Evolutionary conservation across 257 asterid species (phyloP).

Genomic region (Nicotiana benthamiana): DNA sequence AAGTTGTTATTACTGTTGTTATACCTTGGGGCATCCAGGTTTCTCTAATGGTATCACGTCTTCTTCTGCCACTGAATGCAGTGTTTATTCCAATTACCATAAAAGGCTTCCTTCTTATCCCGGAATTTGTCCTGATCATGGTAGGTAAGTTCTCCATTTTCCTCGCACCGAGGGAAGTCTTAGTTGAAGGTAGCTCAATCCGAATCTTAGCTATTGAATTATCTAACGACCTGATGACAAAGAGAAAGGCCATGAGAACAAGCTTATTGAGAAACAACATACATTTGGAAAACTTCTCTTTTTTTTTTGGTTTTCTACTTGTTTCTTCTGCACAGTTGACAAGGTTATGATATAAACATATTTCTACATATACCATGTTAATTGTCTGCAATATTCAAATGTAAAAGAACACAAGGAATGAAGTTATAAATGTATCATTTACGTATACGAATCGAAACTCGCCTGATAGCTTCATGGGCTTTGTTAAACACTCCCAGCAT

Average conservation of each 20-base stretch:
- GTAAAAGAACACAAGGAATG: neutral
- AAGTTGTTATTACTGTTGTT: neutral
- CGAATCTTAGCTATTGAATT: slow-evolving; percentile 44
- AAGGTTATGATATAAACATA: neutral
- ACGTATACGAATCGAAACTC: slow-evolving; percentile 15
- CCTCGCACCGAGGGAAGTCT: slow-evolving; percentile 18
- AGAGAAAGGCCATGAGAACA: neutral
- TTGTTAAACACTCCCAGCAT: slow-evolving; percentile 35
- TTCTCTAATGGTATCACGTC: slow-evolving; percentile 76
- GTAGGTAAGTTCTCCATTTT: slow-evolving; percentile 21
- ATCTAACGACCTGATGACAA: slow-evolving; percentile 35
- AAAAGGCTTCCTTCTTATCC: slow-evolving; percentile 35
- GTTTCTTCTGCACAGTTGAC: neutral
- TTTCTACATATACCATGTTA: neutral
- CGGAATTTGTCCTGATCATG: neutral
- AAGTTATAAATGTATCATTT: neutral
- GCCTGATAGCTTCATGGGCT: slow-evolving; percentile 52
- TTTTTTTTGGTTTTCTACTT: neutral
- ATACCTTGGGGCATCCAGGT: slow-evolving; percentile 92
- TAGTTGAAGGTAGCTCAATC: slow-evolving; percentile 44
- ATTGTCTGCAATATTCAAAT: neutral
- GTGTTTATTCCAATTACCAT: slow-evolving; percentile 76
- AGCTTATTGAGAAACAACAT: neutral
- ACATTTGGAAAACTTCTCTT: neutral
- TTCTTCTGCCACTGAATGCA: slow-evolving; percentile 75